Conservation (phyloP, 108 stramenopile species). For the Cyclotella distinguenda region DNA sequence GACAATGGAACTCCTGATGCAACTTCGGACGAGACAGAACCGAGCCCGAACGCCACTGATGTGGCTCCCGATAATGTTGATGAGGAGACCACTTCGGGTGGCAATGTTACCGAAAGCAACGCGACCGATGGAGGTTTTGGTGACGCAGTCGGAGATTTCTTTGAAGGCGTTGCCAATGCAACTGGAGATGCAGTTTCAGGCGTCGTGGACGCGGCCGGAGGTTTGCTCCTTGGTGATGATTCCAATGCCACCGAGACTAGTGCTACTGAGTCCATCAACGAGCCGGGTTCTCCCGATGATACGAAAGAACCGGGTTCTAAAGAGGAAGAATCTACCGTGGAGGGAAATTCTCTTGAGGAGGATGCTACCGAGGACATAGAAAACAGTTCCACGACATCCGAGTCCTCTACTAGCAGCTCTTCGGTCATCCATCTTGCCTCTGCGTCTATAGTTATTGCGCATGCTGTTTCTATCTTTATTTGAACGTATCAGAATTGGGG, state of each 20-base stretch:
- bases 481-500: background rate
- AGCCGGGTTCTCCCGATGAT: too few relatives aligned
- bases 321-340: background rate
- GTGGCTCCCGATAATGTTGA: background rate
- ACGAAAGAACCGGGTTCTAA: background rate
- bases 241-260: background rate
- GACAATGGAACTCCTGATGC: background rate
- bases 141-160: background rate
- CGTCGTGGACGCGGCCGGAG: background rate
- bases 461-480: background rate
- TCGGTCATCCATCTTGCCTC: background rate
- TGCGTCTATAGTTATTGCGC: background rate
- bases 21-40: background rate
- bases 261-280: background rate
- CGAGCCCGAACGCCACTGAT: background rate
- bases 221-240: background rate
- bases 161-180: background rate
- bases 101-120: too few relatives aligned
- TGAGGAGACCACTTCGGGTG: too few relatives aligned
- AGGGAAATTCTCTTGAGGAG: background rate
- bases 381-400: too few relatives aligned
- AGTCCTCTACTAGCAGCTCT: background rate
- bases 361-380: background rate
- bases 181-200: slow-evolving; percentile 1
- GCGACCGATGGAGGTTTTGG: background rate